These are phyloP conservation scores for Lasiodiplodia citricola DNA, from an alignment of 2,329 filamentous ascomycete species.

Conservation along the genomic window DNA sequence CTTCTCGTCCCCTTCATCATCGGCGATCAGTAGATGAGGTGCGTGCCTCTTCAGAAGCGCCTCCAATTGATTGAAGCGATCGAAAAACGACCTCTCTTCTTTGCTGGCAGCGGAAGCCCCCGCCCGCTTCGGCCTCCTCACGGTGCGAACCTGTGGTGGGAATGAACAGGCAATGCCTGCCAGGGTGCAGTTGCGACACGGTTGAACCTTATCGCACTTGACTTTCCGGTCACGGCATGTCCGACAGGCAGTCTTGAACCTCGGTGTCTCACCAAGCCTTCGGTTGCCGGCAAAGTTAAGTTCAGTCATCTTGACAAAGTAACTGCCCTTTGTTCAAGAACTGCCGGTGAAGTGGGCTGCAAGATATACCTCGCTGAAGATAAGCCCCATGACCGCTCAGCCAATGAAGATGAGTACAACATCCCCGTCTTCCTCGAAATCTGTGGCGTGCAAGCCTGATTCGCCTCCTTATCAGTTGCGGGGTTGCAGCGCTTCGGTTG, in stretches of 20 bases:
- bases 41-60: background rate
- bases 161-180: background rate
- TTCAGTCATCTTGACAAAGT: background rate
- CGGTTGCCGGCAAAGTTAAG: background rate
- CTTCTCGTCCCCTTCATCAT: background rate
- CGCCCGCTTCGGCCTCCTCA: background rate
- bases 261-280: background rate
- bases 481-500: background rate
- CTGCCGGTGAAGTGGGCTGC: background rate
- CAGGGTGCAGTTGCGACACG: background rate
- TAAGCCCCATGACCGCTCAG: background rate
- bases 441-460: background rate
- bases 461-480: background rate
- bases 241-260: constrained; percentile 1
- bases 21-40: background rate
- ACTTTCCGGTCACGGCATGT: background rate
- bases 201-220: background rate
- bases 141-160: background rate
- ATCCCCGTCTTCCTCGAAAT: background rate
- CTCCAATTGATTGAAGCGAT: background rate
- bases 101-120: background rate
- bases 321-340: background rate
- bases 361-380: constrained; percentile 3
- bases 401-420: background rate
- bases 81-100: background rate